Evolutionary conservation across 1,284 basidiomycete species (phyloP).

Genomic region (Bjerkandera adusta): DNA sequence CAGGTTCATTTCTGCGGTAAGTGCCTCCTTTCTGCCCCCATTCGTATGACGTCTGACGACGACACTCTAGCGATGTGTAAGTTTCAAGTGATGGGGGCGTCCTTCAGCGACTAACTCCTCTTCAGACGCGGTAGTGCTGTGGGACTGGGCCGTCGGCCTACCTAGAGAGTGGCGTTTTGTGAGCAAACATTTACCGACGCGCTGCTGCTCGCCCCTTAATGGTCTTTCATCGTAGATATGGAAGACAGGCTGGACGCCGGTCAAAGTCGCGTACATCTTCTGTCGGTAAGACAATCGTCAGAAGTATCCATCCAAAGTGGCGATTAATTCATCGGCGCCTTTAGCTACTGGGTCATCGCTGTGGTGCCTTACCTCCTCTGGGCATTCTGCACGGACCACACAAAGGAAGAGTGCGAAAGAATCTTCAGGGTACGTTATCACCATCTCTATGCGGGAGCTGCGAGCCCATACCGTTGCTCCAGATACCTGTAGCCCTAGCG

Average conservation of each 20-base stretch:
- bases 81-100: conserved; percentile 24
- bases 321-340: too few species aligned
- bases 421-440: conserved; percentile 55
- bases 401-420: conserved; percentile 55
- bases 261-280: conserved; percentile 76
- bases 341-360: conserved; percentile 74
- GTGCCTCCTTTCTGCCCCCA: conserved; percentile 30
- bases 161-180: conserved; percentile 75
- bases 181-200: conserved; percentile 21
- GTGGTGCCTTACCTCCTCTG: conserved; percentile 75
- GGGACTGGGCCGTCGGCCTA: conserved; percentile 79
- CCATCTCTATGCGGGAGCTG: conserved; percentile 8
- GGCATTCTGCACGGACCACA: conserved; percentile 67
- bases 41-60: conserved; percentile 5
- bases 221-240: conserved; percentile 61
- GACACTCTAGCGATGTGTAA: conserved; percentile 67
- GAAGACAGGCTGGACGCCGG: conserved; percentile 78
- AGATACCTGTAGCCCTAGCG: conserved; percentile 75
- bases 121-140: conserved; percentile 72
- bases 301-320: conserved; percentile 16
- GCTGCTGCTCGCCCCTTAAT: conserved; percentile 14
- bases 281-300: conserved; percentile 60
- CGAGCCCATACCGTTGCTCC: conserved; percentile 5
- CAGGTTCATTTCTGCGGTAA: conserved; percentile 81
- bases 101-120: conserved; percentile 15